Conservation (phyloP, 352 stramenopile species). For the Pelagophyceae sp. region DNA sequence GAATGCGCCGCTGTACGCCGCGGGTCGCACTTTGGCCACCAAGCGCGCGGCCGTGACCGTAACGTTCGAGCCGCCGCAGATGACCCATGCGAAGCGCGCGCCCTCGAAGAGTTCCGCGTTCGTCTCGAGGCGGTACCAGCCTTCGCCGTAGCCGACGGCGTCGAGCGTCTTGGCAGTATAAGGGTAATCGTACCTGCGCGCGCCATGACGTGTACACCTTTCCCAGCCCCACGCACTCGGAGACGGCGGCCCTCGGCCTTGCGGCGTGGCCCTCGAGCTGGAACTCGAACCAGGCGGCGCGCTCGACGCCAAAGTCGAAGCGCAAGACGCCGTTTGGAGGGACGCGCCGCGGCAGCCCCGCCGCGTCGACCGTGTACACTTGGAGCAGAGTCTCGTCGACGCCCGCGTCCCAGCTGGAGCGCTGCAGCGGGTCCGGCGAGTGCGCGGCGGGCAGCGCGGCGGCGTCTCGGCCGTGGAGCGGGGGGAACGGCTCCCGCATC, state of each 20-base stretch:
- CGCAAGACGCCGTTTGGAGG: constrained; percentile 20
- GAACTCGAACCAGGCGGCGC: constrained; percentile 36
- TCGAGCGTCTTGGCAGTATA: constrained; percentile 31
- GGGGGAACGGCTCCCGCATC: background rate
- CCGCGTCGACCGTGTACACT: constrained; percentile 29
- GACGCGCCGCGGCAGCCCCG: constrained; percentile 2
- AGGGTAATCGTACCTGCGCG: constrained; percentile 28
- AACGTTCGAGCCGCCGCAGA: background rate
- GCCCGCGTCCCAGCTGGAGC: constrained; percentile 24
- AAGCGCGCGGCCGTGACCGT: constrained; percentile 25
- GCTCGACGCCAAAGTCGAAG: constrained; percentile 35
- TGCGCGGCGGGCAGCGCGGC: background rate
- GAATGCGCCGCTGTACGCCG: constrained; percentile 31
- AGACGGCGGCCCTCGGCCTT: constrained; percentile 18
- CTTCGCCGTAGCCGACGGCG: constrained; percentile 26
- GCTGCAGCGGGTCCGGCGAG: constrained; percentile 32
- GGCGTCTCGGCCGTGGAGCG: background rate
- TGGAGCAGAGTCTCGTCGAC: constrained; percentile 26
- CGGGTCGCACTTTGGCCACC: constrained; percentile 31
- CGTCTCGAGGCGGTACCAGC: constrained; percentile 35
- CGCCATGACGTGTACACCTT: too few species aligned
- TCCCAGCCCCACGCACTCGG: too few species aligned
- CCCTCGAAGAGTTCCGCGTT: constrained; percentile 37
- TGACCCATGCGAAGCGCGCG: constrained; percentile 30
- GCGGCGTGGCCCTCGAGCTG: background rate